Evolutionary conservation across 1,284 basidiomycete genomes (phyloP).

Genomic region (Meira miltonrushii): DNA sequence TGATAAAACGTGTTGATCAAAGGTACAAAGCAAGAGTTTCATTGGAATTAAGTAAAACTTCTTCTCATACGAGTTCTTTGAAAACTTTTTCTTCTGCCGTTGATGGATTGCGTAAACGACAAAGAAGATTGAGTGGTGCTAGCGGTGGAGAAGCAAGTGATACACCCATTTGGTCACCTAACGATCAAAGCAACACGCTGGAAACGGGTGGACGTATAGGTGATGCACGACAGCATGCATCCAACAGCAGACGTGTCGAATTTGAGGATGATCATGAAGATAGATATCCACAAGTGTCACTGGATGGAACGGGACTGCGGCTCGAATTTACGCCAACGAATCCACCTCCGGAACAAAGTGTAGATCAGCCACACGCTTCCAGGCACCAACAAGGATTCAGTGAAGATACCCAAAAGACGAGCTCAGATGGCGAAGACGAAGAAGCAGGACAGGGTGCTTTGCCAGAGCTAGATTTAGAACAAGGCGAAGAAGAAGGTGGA

Average conservation of each 20-base stretch:
- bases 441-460: background rate
- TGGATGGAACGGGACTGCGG: background rate
- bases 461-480: background rate
- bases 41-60: background rate
- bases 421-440: background rate
- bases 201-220: background rate
- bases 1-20: constrained; percentile 49
- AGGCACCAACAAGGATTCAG: too few relatives aligned
- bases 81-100: background rate
- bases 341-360: too few relatives aligned
- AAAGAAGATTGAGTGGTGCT: background rate
- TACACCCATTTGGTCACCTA: background rate
- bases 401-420: too few relatives aligned
- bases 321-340: background rate
- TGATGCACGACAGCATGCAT: background rate
- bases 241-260: background rate
- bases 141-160: background rate
- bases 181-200: background rate
- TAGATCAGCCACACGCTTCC: too few relatives aligned
- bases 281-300: background rate
- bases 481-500: constrained; percentile 7
- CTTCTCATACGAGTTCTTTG: background rate
- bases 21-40: constrained; percentile 18
- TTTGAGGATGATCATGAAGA: background rate
- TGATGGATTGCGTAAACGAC: background rate